Percentiles rank a stretch among this genome's conserved stretches.
Evolutionary conservation across 345 rosid species (phyloP).

Genomic region (Populus pruinosa): DNA sequence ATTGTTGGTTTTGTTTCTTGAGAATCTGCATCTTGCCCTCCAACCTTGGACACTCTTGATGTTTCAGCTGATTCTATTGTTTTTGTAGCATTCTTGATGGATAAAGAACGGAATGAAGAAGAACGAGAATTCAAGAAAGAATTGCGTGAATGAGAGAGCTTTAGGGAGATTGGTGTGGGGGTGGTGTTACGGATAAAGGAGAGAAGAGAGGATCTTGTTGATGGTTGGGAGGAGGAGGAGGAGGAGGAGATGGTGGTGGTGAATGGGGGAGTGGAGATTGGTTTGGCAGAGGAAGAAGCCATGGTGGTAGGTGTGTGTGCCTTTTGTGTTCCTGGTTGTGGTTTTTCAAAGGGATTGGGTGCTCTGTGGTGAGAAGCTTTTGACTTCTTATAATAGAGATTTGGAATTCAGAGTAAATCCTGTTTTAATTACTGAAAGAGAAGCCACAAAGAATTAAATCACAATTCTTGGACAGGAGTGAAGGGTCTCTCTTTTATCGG

Average conservation of each 20-base stretch:
- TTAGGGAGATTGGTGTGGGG: slow-evolving; percentile 25
- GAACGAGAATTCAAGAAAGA: background rate
- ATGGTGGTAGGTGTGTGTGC: background rate
- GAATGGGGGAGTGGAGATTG: background rate
- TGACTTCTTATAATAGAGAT: background rate
- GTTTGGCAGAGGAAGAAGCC: slow-evolving; percentile 14
- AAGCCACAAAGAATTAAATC: background rate
- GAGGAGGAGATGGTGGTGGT: slow-evolving; percentile 9
- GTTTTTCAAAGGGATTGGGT: background rate
- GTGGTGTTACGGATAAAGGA: slow-evolving; percentile 25
- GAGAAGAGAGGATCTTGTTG: slow-evolving; percentile 15
- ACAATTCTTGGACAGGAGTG: background rate
- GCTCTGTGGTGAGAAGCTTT: background rate
- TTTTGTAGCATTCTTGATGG: slow-evolving; percentile 16
- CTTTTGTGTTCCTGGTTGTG: background rate
- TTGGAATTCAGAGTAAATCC: background rate
- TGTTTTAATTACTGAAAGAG: background rate
- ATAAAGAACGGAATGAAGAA: background rate
- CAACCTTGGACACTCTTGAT: background rate
- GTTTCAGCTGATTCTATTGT: slow-evolving; percentile 11
- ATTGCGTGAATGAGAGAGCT: background rate
- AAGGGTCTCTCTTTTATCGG: background rate
- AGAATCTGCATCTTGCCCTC: background rate
- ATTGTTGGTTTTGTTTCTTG: slow-evolving; percentile 33
- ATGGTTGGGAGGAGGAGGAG: background rate